Evolutionary conservation across 495 filamentous ascomycete genomes (phyloP).

Genomic region (Melanomma pulvis-pyrius): DNA sequence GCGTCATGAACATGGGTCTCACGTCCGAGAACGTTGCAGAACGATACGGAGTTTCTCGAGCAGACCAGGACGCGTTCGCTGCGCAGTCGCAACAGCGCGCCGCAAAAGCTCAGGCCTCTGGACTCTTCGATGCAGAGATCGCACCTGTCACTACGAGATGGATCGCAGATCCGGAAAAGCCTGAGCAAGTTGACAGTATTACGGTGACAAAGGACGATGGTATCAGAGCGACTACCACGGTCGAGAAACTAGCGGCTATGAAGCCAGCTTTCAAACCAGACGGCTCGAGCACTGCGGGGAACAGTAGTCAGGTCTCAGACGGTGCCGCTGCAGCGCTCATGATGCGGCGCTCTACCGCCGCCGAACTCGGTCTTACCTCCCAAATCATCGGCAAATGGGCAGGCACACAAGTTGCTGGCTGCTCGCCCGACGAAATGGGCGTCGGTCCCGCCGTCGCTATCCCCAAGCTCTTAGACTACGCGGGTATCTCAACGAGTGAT

Average conservation of each 20-base stretch:
- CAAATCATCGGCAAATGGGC: constrained; percentile 81
- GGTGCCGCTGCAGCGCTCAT: constrained; percentile 81
- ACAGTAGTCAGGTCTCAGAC: constrained; percentile 83
- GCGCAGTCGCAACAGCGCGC: constrained; percentile 73
- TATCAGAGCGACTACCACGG: constrained; percentile 65
- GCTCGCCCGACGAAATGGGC: constrained; percentile 90
- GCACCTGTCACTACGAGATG: constrained; percentile 69
- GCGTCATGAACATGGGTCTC: constrained; percentile 91
- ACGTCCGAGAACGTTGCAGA: constrained; percentile 89
- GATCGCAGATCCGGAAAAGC: constrained; percentile 61
- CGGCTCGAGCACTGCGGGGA: constrained; percentile 82
- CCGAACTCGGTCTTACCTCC: constrained; percentile 66
- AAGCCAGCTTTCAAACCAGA: constrained; percentile 80
- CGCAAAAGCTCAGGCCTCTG: constrained; percentile 64
- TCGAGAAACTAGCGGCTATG: constrained; percentile 72
- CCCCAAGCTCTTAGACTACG: constrained; percentile 70
- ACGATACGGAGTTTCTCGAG: constrained; percentile 71
- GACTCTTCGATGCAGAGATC: constrained; percentile 77
- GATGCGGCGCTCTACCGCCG: constrained; percentile 83
- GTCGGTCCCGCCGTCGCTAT: constrained; percentile 85
- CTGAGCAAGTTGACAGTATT: constrained; percentile 60
- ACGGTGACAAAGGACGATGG: constrained; percentile 79
- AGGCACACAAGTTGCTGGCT: constrained; percentile 70
- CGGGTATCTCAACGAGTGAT: constrained; percentile 66
- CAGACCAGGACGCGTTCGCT: constrained; percentile 83